A percentile compares a stretch with the other conserved stretches of the same genome.
Evolutionary conservation across 148 eudicot species (phyloP).

Genomic region (Camellia sinensis): DNA sequence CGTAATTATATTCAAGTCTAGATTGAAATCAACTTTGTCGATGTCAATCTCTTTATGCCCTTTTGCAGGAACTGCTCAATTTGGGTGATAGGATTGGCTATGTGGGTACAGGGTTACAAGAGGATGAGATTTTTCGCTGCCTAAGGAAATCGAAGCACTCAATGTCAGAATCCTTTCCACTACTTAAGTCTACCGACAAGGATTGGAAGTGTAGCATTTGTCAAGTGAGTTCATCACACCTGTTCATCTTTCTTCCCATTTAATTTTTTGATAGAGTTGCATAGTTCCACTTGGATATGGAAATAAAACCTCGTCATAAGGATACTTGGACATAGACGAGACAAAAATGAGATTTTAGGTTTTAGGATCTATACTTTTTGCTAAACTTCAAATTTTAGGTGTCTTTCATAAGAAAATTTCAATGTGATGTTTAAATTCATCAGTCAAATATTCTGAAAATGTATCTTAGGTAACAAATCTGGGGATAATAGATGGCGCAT

Average conservation of each 20-base stretch:
- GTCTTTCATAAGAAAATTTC: too few species aligned
- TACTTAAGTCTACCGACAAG: slow-evolving; percentile 1
- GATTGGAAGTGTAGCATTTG: slow-evolving; percentile 16
- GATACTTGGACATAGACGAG: too few species aligned
- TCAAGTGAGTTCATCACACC: slow-evolving; percentile 6
- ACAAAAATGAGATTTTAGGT: too few species aligned
- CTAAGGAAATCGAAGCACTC: slow-evolving; percentile 3
- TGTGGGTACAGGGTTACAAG: slow-evolving; percentile 10
- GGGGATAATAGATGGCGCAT: too few species aligned
- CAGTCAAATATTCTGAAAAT: too few species aligned
- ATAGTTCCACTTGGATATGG: too few species aligned
- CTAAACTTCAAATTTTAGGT: too few species aligned
- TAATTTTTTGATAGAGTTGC: too few species aligned
- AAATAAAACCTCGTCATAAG: too few species aligned
- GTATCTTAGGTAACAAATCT: too few species aligned
- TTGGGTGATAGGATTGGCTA: slow-evolving; percentile 15
- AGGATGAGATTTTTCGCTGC: slow-evolving; percentile 9
- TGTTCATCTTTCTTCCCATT: background rate
- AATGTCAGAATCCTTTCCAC: background rate
- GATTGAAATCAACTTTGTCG: background rate
- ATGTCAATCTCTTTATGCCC: background rate
- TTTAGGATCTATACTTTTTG: too few species aligned
- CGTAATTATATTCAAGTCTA: background rate
- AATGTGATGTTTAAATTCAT: too few species aligned
- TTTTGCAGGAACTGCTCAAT: slow-evolving; percentile 12